Base-by-base conservation (phyloP, 192 early-diverging fungal genomes). In the Coemansia sp. region DNA sequence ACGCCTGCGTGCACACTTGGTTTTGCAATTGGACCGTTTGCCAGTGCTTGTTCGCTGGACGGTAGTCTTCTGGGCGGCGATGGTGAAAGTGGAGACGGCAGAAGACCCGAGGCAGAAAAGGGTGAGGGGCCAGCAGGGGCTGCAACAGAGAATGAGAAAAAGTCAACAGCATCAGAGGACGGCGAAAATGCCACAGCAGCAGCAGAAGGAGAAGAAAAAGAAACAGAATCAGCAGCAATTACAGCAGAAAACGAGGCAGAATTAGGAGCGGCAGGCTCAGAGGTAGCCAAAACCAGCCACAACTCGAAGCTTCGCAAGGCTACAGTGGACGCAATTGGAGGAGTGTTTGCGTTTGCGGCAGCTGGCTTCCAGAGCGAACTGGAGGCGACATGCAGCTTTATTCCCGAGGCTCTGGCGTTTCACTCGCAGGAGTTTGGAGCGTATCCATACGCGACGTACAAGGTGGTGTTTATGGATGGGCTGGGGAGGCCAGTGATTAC, bases 391-490 rank as follows among this genome's bases (percentile, higher is more conserved):
- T 84, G 85, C 53, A 66, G 73, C n/a, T 90, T 91, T 65, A 64
- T 83, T 17, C 65, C 89, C 20, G 80, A 83, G 53, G 76, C 76
- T 20, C 82, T 95, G 76, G 91, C 88, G 24, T 95, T 94, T 68
- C 90, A 88, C 75, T 88, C 92, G 67, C 90, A 92, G 63, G 94
- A 93, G 79, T 89, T 91, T 54, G 94, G 93, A 0, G 90, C 91
- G 11, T 97, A 91, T 70, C 95, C 95, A 0, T 97, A 88, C 64
- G 72, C 84, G 23, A 87, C 90, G 4, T 96, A 85, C 74, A 94
- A 97, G 64, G 74, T 93, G 30, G 93, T 96, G 4, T 97, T 97
- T 82, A 70, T 96, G 17, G 93, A 92, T 54, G 89, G 94, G 36
- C 74, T 88, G 6, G 86, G 84, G 64, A 75, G 77, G 50, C 84